Conservation (phyloP, 495 filamentous ascomycete species). For the Annulohypoxylon nitens region DNA sequence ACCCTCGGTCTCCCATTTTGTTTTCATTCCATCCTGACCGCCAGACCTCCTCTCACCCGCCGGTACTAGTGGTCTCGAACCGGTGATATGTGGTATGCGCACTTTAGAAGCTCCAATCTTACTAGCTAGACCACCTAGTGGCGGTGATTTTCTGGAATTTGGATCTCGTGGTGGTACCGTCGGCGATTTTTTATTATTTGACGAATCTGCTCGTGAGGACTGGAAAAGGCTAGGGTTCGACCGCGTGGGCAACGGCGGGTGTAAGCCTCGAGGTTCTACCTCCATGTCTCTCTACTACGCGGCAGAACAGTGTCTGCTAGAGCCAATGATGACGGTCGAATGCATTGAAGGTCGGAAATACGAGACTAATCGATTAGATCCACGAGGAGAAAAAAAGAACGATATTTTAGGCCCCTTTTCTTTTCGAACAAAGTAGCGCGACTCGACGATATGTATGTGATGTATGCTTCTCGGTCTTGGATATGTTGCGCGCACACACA, state of each 20-base stretch:
- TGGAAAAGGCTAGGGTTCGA: slow-evolving; percentile 45
- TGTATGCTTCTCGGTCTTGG: slow-evolving; percentile 11
- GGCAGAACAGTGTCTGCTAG: slow-evolving; percentile 50
- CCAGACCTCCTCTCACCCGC: slow-evolving; percentile 57
- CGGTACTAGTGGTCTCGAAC: slow-evolving; percentile 59
- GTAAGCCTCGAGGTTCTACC: slow-evolving; percentile 40
- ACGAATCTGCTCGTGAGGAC: slow-evolving; percentile 30
- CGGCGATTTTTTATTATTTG: slow-evolving; percentile 36
- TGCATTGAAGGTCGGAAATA: slow-evolving; percentile 49
- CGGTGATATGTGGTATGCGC: slow-evolving; percentile 46
- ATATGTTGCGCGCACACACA: slow-evolving; percentile 33
- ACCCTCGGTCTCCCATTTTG: slow-evolving; percentile 51
- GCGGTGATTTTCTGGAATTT: slow-evolving; percentile 44
- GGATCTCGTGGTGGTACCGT: slow-evolving; percentile 33
- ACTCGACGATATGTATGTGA: slow-evolving; percentile 3
- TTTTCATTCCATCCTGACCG: slow-evolving; percentile 53
- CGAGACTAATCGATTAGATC: slow-evolving; percentile 28
- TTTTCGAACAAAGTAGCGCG: not conserved
- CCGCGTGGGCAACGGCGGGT: slow-evolving; percentile 42
- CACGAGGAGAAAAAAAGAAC: slow-evolving; percentile 11
- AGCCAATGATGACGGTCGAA: slow-evolving; percentile 31
- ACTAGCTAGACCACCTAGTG: slow-evolving; percentile 20
- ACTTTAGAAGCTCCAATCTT: slow-evolving; percentile 48
- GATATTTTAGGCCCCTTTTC: slow-evolving; percentile 8
- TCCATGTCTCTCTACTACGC: slow-evolving; percentile 53